Conservation (phyloP, 371 early-diverging fungal species). For the Saksenaea oblongispora region DNA sequence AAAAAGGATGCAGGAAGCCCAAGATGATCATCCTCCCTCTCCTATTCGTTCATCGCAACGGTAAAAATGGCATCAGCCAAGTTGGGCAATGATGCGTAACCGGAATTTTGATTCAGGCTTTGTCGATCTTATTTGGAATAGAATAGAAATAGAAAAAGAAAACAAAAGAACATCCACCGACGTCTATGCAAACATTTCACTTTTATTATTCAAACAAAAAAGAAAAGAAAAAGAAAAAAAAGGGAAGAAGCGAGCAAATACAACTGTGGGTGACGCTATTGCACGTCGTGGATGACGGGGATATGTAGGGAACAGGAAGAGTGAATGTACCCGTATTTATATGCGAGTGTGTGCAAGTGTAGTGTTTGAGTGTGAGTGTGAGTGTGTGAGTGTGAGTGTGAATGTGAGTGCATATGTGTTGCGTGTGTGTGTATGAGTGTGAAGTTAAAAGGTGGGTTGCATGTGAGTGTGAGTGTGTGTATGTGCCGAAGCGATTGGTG, state of each 20-base stretch:
- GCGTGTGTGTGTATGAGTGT: slow-evolving; percentile 5
- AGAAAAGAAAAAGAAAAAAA: neutral
- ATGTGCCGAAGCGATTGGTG: slow-evolving; percentile 4
- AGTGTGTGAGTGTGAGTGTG: neutral
- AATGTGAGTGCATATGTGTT: slow-evolving; percentile 11
- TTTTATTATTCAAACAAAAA: neutral
- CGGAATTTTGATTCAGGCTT: too few species aligned
- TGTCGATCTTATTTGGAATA: neutral
- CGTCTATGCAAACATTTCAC: neutral
- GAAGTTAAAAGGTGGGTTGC: neutral
- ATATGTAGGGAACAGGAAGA: neutral
- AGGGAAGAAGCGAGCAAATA: neutral
- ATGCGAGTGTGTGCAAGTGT: neutral
- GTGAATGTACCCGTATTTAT: neutral
- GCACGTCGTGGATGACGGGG: neutral
- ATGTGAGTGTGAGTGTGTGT: neutral
- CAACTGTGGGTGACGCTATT: neutral
- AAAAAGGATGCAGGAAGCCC: neutral
- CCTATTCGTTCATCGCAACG: neutral
- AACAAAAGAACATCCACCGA: neutral
- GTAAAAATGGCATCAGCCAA: neutral
- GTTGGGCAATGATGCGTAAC: too few species aligned
- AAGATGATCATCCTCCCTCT: neutral
- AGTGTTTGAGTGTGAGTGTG: neutral
- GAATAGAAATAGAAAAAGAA: too few species aligned